Conservation (phyloP, 306 rosid species). For the Abrus precatorius region DNA sequence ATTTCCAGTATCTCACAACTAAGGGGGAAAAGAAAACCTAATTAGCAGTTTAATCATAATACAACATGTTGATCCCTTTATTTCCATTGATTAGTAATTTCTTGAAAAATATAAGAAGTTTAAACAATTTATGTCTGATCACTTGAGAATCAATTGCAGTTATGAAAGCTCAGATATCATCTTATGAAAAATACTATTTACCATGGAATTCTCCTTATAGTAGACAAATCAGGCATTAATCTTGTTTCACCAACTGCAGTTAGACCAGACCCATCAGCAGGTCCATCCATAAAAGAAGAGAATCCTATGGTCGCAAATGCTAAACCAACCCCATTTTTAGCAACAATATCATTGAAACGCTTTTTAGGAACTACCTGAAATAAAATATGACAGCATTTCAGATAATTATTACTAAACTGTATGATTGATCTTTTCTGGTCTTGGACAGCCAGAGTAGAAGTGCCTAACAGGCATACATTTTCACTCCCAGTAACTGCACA, state of each 20-base stretch:
- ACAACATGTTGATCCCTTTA: neutral
- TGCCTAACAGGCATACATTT: neutral
- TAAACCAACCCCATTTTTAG: conserved; percentile 77
- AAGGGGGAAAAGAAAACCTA: neutral
- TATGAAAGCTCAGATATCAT: conserved; percentile 19
- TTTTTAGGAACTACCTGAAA: conserved; percentile 82
- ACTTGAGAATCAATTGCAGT: conserved; percentile 13
- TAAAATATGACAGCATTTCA: conserved; percentile 39
- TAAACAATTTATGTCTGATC: neutral
- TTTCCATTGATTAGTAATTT: neutral
- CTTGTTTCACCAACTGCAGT: conserved; percentile 84
- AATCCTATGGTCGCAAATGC: conserved; percentile 73
- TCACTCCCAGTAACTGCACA: neutral
- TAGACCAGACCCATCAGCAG: conserved; percentile 76
- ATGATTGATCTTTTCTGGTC: neutral
- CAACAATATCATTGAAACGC: conserved; percentile 68
- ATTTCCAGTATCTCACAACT: neutral
- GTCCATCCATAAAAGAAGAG: conserved; percentile 72
- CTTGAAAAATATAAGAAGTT: neutral
- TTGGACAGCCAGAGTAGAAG: neutral
- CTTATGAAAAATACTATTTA: conserved; percentile 44
- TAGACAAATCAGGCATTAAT: conserved; percentile 86
- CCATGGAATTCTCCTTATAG: conserved; percentile 84
- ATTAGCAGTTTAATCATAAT: neutral
- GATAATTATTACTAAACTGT: neutral